Evolutionary conservation across 78 protist species (phyloP).

Genomic region (Dictyostelium capitatum): DNA sequence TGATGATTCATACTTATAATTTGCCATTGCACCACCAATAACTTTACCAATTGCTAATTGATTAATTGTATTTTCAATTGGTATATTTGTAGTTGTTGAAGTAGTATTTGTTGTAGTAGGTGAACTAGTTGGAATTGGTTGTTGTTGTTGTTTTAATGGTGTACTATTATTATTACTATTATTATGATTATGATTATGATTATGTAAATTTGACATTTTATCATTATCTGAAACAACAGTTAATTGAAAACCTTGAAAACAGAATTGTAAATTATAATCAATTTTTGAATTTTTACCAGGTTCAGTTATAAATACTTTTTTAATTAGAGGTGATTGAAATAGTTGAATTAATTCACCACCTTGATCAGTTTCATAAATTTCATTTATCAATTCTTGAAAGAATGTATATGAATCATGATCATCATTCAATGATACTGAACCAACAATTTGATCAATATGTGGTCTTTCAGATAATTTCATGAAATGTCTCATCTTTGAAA

Average conservation of each 20-base stretch:
- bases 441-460: constrained; percentile 20
- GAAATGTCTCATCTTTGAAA: constrained; percentile 46
- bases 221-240: constrained; percentile 23
- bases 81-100: neutral
- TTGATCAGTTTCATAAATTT: constrained; percentile 73
- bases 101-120: neutral
- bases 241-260: constrained; percentile 30
- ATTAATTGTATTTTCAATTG: neutral
- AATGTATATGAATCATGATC: constrained; percentile 30
- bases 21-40: constrained; percentile 67
- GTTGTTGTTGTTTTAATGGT: neutral
- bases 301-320: constrained; percentile 38
- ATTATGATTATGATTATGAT: neutral
- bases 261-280: constrained; percentile 26
- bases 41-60: constrained; percentile 69
- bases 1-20: constrained; percentile 37
- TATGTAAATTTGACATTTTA: neutral
- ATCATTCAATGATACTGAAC: neutral
- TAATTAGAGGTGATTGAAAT: constrained; percentile 62
- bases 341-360: constrained; percentile 72
- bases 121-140: neutral
- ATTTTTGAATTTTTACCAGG: constrained; percentile 25
- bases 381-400: constrained; percentile 70
- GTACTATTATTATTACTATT: neutral
- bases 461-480: constrained; percentile 37